Percentiles rank a stretch among this genome's conserved stretches.
phyloP scores from a whole-genome alignment of 2,329 filamentous ascomycete species.

The Ceratocystis cubensis region DNA sequence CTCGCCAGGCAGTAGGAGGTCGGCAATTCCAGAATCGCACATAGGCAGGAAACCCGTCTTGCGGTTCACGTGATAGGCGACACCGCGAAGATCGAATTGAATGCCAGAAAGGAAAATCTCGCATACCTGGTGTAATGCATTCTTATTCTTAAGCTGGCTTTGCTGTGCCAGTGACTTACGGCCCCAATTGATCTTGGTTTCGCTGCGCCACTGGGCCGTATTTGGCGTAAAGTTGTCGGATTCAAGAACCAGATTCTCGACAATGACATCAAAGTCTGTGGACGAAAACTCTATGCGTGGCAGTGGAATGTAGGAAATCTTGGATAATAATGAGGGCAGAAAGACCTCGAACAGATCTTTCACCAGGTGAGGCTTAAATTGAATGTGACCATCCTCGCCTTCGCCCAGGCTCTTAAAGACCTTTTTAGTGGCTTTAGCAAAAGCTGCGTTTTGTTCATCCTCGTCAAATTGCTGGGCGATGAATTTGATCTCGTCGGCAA shows the following conservation, averaged over 20 bases:
- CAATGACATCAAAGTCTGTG: constrained; percentile 66
- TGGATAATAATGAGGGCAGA: constrained; percentile 69
- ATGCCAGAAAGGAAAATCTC: constrained; percentile 68
- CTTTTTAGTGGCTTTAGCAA: constrained; percentile 63
- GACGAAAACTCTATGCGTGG: constrained; percentile 91
- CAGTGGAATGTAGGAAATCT: constrained; percentile 77
- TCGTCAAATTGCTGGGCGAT: constrained; percentile 77
- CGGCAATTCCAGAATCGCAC: constrained; percentile 76
- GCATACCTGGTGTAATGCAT: constrained; percentile 30
- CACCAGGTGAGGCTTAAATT: constrained; percentile 84
- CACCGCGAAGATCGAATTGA: constrained; percentile 82
- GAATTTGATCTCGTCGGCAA: constrained; percentile 85
- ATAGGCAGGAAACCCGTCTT: constrained; percentile 87
- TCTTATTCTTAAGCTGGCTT: constrained; percentile 65
- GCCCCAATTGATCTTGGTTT: constrained; percentile 92
- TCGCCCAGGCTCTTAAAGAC: constrained; percentile 81
- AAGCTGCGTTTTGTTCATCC: constrained; percentile 74
- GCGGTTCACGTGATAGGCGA: constrained; percentile 89
- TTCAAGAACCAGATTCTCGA: constrained; percentile 92
- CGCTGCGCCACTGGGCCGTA: constrained; percentile 70
- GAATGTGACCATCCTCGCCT: constrained; percentile 68
- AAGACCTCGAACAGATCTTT: constrained; percentile 84
- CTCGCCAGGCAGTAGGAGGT: constrained; percentile 74
- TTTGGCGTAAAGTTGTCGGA: constrained; percentile 96
- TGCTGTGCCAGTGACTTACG: constrained; percentile 75